Evolutionary conservation across 495 filamentous ascomycete genomes (phyloP), one percentile per base, ranked within the genome.

Genomic region (Aspergillus biplanus): DNA sequence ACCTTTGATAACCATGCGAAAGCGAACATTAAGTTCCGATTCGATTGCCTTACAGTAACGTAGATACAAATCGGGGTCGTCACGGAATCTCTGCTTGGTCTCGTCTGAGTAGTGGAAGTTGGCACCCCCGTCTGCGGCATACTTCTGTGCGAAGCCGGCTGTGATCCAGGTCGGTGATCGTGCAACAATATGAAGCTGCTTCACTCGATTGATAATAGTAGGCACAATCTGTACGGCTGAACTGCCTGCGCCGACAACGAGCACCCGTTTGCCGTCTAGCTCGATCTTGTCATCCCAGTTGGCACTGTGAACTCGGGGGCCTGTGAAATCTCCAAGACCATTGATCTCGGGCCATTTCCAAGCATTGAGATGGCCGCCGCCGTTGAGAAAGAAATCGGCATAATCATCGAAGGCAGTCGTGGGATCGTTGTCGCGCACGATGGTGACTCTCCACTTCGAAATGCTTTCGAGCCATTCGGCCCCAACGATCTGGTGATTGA

Each of bases 401-500:
- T 44, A 44, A 12, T 44, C 39, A 44, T 44, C 39, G 7, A 44
- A 44, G n/a, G 39, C 39, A 44, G 39, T 44, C n/a, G 11, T 8
- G 12, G 39, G 39, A 9, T 44, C 39, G n/a, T 44, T 44, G 7
- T 44, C 39, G n/a, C 39, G 39, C 3, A 44, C 39, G n/a, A 44
- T n/a, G 12, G 39, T 44, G n/a, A 44, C 7, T n/a, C 39, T 44
- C 39, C 39, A 44, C 8, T 44, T 44, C 0, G 39, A 44, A 44
- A 44, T 44, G n/a, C 12, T 12, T n/a, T 44, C 39, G 12, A 44
- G 39, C 39, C 39, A 44, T n/a, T 44, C 39, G 12, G 39, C 39
- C 12, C 39, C 39, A 44, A 44, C 39, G n/a, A 44, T 44, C 39
- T 44, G 39, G 39, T 44, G 39, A n/a, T 44, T 44, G 39, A 44